Conservation (phyloP, 2,329 filamentous ascomycete species). For the Didymella keratinophila region DNA sequence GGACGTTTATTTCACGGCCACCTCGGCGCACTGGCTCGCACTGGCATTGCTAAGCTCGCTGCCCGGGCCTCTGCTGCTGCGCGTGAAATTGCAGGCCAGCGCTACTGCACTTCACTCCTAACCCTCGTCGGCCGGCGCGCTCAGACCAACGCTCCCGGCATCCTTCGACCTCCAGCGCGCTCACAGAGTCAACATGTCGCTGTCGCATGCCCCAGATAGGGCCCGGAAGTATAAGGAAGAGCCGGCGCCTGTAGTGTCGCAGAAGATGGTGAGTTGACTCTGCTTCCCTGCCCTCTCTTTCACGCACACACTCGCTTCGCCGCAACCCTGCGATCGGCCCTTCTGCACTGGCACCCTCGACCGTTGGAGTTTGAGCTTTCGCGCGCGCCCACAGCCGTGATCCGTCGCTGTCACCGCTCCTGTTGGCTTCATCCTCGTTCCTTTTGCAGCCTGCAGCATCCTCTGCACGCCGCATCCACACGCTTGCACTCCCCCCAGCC, state of each 20-base stretch:
- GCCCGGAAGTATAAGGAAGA: conserved; percentile 55
- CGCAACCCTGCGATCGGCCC: conserved; percentile 26
- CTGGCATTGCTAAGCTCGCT: conserved; percentile 15
- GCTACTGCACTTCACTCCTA: conserved; percentile 46
- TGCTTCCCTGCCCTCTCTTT: conserved; percentile 42
- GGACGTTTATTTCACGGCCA: conserved; percentile 51
- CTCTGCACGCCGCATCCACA: conserved; percentile 50
- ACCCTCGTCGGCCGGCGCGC: conserved; percentile 43
- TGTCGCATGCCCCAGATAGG: conserved; percentile 52
- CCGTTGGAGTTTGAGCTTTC: conserved; percentile 43
- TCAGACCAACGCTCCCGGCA: conserved; percentile 45
- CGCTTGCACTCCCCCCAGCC: conserved; percentile 15
- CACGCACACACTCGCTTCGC: conserved; percentile 35
- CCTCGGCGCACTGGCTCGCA: conserved; percentile 28
- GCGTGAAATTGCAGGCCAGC: conserved; percentile 50
- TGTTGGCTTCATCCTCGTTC: conserved; percentile 46
- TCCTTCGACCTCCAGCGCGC: conserved; percentile 44
- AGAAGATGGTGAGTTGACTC: conserved; percentile 54
- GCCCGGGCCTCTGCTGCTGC: conserved; percentile 20
- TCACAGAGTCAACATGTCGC: conserved; percentile 53
- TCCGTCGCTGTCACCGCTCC: conserved; percentile 36
- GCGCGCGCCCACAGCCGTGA: conserved; percentile 29
- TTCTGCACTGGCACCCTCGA: conserved; percentile 30
- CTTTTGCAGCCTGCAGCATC: conserved; percentile 50
- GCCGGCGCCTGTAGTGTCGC: conserved; percentile 54